Evolutionary conservation across 495 filamentous ascomycete species (phyloP), one percentile per base, ranked within the genome.

Genomic region (Hypoxylon trugodes): DNA sequence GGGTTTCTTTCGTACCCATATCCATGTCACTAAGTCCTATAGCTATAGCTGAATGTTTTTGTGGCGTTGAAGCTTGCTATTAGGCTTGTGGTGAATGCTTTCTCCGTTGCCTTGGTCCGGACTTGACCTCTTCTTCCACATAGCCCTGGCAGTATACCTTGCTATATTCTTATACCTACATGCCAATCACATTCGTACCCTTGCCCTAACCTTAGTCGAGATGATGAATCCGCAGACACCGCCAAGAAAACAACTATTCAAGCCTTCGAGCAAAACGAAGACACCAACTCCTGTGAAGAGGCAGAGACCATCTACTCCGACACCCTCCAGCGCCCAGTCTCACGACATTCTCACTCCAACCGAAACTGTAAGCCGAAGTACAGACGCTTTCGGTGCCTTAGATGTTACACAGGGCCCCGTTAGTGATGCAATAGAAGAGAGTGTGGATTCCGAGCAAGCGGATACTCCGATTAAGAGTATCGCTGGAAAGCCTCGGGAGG

Each of bases 241-340:
- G 21, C 58, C 64, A 21, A 73, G 63, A 58, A 73, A 73, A 41
- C n/a, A n/a, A n/a, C 38, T 73, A 5, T 73, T 73, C 54, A 73
- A 73, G 51, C 61, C 70, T 40, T 66, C 70, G 16, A 70, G 40
- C 22, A 70, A 68, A 28, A 73, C 65, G 13, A 70, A 70, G 42
- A 68, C 67, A 19, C 67, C 68, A 13, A 68, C 68, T 8, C 38
- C 67, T 36, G 32, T 21, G 12, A 68, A 61, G 43, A 58, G 43
- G 15, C 58, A 66, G 45, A 52, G 36, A 52, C 28, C 66, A 28
- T 57, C 40, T 8, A 60, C 65, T 43, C 50, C 65, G 1, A 49
- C 60, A 9, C 35, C 46, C 7, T 51, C 70, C n/a, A 61, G 52
- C 15, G 12, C 47, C 8, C 57, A 58, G n/a, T 64, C 59, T 3